Evolutionary conservation across 139 green algal genomes (phyloP).

Genomic region (Chlamydomonas eustigma): DNA sequence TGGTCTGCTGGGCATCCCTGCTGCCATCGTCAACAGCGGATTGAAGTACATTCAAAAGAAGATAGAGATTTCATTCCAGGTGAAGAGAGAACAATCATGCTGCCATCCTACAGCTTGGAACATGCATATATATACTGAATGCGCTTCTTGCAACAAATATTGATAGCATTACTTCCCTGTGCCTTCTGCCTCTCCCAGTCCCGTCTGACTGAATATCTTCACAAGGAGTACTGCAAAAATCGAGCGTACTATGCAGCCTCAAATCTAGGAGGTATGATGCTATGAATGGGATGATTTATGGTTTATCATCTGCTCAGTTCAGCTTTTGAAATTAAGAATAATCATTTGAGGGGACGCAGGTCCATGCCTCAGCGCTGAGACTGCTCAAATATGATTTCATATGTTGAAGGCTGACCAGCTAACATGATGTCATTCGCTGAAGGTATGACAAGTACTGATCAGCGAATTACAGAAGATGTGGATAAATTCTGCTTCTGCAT

Average conservation of each 20-base stretch:
- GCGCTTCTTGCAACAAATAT: too few species aligned
- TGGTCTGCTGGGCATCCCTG: slow-evolving; percentile 68
- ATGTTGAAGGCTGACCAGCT: neutral
- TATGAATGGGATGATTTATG: too few species aligned
- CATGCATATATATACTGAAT: too few species aligned
- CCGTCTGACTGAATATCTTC: slow-evolving; percentile 68
- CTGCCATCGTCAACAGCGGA: slow-evolving; percentile 78
- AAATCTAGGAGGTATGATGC: slow-evolving; percentile 65
- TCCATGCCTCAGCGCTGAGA: too few species aligned
- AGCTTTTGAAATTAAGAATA: too few species aligned
- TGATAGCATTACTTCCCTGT: neutral
- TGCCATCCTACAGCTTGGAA: too few species aligned
- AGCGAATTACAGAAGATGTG: slow-evolving; percentile 92
- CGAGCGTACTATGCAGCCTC: slow-evolving; percentile 88
- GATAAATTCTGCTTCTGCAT: slow-evolving; percentile 86
- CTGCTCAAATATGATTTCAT: too few species aligned
- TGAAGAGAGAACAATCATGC: too few species aligned
- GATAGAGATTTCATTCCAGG: slow-evolving; percentile 70
- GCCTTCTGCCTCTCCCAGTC: slow-evolving; percentile 10
- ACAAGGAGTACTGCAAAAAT: slow-evolving; percentile 82
- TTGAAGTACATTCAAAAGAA: slow-evolving; percentile 93
- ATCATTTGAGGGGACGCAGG: too few species aligned
- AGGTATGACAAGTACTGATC: slow-evolving; percentile 86
- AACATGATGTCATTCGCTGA: neutral
- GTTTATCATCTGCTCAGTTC: too few species aligned